Evolutionary conservation across 2,329 filamentous ascomycete genomes (phyloP), one percentile per base, ranked within the genome.

Genomic region (Neoscytalidium dimidiatum): DNA sequence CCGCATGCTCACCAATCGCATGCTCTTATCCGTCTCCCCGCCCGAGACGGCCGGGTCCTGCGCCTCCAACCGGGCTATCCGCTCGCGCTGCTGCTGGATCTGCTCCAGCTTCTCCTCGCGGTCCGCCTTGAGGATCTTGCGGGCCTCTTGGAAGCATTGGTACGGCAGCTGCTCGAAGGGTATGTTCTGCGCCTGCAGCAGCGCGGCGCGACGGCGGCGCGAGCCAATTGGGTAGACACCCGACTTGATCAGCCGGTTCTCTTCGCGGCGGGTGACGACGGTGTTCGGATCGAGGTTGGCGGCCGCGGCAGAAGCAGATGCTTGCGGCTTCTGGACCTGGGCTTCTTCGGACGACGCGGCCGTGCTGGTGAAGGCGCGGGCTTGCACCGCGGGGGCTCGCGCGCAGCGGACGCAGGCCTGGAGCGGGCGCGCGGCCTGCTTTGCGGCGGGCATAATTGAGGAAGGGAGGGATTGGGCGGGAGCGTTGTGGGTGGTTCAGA

Each of bases 131-230:
- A 99, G 82, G 56, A 98, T 80, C 76, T 92, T 92, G 68, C 94
- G 88, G 44, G 95, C 95, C 81, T 97, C 94, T 80, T 99, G 95
- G 82, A 98, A 99, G 79, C 92, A 95, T 84, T 98, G 94, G 81
- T 96, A 99, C 19, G 95, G 95, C 70, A 99, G 83, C 75, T 94
- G 91, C 82, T 97, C 92, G 75, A 99, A 97, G 28, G 94, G 92
- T 57, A 97, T 81, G 72, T 90, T 85, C 67, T 84, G 80, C 41
- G 81, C 85, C 71, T 81, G 86, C 72, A 84, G 87, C 13, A 74
- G 67, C 46, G 75, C 77, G 57, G 79, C 80, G 75, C 94, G 90
- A 68, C 94, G 90, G 83, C 94, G 88, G 71, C 94, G 88, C 51
- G 93, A 96, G 58, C 94, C 94, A 71, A 97, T 83, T 61, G 92